Evolutionary conservation across 495 filamentous ascomycete species (phyloP).

Genomic region (Letharia columbiana): DNA sequence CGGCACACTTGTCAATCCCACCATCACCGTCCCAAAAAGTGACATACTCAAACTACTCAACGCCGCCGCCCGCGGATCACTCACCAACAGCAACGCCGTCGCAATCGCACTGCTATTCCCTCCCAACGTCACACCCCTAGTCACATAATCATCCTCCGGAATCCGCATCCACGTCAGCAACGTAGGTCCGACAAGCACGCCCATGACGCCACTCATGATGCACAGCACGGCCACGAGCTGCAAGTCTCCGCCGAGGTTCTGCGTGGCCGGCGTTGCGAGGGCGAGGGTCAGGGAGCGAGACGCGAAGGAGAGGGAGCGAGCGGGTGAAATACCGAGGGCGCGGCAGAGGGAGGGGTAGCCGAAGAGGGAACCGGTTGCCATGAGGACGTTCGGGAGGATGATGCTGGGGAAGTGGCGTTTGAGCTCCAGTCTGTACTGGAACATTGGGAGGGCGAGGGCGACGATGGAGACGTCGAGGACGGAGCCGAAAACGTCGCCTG

Average conservation of each 20-base stretch:
- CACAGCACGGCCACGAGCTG: constrained; percentile 43
- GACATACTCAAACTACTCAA: constrained; percentile 47
- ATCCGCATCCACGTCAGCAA: constrained; percentile 39
- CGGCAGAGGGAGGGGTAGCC: constrained; percentile 42
- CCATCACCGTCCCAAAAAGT: constrained; percentile 45
- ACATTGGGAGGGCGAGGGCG: constrained; percentile 47
- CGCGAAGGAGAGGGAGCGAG: constrained; percentile 41
- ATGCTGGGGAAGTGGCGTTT: constrained; percentile 40
- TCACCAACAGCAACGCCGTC: constrained; percentile 42
- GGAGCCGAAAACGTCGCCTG: constrained; percentile 42
- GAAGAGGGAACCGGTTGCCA: constrained; percentile 42
- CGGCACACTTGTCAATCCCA: constrained; percentile 44
- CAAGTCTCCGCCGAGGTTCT: constrained; percentile 44
- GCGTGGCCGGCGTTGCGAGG: constrained; percentile 40
- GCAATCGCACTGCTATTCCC: constrained; percentile 46
- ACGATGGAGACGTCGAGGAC: constrained; percentile 46
- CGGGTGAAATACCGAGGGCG: constrained; percentile 39
- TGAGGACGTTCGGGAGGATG: constrained; percentile 37
- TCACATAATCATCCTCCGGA: constrained; percentile 49
- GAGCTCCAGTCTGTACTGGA: constrained; percentile 43
- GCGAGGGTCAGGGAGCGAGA: constrained; percentile 45
- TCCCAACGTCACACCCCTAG: constrained; percentile 45
- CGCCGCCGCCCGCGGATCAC: constrained; percentile 46
- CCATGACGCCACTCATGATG: constrained; percentile 46
- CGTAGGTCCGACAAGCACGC: constrained; percentile 39